phyloP scores from a whole-genome alignment of 1,284 basidiomycete species.

The Ceraceosorus bombacis region DNA sequence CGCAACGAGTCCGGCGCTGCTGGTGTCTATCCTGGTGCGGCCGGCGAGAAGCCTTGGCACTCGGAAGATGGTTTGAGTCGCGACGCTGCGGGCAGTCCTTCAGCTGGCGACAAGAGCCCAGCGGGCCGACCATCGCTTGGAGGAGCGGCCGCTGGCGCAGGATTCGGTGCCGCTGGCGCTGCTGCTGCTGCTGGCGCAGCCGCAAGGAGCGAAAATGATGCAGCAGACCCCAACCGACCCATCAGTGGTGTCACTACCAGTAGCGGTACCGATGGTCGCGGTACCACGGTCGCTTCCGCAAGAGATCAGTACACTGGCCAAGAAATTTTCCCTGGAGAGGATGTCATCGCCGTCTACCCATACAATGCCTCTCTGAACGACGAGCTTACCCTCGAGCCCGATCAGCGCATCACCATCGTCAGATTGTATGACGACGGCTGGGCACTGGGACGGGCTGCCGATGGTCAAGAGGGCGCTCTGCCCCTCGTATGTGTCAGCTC shows the following conservation, averaged over 20 bases:
- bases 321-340: constrained; percentile 36
- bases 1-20: constrained; percentile 11
- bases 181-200: constrained; percentile 18
- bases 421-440: constrained; percentile 43
- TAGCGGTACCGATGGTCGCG: constrained; percentile 31
- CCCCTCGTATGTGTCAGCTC: constrained; percentile 39
- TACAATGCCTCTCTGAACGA: constrained; percentile 42
- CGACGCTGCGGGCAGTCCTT: constrained; percentile 3
- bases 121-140: constrained; percentile 10
- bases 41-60: constrained; percentile 28
- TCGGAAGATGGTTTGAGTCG: constrained; percentile 23
- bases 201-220: constrained; percentile 4
- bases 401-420: constrained; percentile 27
- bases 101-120: constrained; percentile 7
- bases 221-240: constrained; percentile 10
- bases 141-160: constrained; percentile 19
- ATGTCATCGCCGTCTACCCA: constrained; percentile 42
- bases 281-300: constrained; percentile 36
- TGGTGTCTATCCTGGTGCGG: background rate
- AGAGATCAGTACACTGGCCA: constrained; percentile 42
- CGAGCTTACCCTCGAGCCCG: constrained; percentile 38
- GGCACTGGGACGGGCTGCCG: constrained; percentile 29
- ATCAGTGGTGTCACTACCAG: constrained; percentile 30
- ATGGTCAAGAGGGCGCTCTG: constrained; percentile 34
- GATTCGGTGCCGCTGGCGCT: constrained; percentile 17